Percentiles rank a stretch among this genome's conserved stretches.
Conservation (phyloP, 805 yeast genomes). For the Candida qinlingensis region DNA sequence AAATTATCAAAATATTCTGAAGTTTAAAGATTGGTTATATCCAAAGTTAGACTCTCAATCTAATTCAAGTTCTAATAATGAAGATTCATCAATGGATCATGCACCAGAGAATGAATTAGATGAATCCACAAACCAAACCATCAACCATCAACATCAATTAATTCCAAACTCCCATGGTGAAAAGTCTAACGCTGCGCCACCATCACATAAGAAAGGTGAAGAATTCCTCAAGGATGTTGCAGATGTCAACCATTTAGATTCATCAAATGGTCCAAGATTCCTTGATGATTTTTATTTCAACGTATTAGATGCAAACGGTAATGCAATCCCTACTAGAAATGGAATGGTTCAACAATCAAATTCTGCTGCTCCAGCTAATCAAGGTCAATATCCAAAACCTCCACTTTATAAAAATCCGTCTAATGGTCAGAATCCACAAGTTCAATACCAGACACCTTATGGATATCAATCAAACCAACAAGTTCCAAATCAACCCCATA, state of each 20-base stretch:
- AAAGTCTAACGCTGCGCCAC: background rate
- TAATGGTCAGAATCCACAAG: background rate
- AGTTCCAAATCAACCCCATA: background rate
- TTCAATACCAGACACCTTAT: background rate
- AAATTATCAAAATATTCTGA: conserved; percentile 19
- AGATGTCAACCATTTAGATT: conserved; percentile 11
- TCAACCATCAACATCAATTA: background rate
- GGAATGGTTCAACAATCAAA: background rate
- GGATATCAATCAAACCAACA: background rate
- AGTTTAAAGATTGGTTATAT: conserved; percentile 24
- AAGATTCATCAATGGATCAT: background rate
- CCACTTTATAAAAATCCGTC: background rate
- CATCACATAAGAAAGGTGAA: conserved; percentile 1
- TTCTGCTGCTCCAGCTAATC: background rate
- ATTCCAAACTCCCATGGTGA: too few species aligned
- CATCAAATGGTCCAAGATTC: conserved; percentile 14
- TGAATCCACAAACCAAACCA: background rate
- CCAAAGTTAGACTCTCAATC: conserved; percentile 12
- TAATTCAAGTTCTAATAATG: background rate
- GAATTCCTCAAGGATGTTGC: conserved; percentile 18
- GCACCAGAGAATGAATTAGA: too few species aligned
- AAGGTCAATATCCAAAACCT: background rate
- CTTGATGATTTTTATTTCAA: conserved; percentile 20
- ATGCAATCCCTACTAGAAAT: background rate
- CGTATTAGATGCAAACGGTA: conserved; percentile 10